Evolutionary conservation across 2,329 filamentous ascomycete species (phyloP).

Genomic region (Talaromyces sp.): DNA sequence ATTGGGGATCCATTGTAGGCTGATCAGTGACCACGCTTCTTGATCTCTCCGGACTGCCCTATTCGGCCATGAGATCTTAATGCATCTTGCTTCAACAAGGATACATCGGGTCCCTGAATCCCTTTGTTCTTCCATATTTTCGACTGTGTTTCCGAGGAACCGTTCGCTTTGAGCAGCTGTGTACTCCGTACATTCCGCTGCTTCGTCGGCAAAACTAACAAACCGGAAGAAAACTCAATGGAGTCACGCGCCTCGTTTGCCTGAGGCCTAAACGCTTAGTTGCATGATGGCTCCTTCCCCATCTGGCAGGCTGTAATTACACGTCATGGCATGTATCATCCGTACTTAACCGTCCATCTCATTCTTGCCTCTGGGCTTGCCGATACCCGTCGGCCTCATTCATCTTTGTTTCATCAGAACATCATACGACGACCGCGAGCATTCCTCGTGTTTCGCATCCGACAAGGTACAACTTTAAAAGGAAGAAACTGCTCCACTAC

Average conservation of each 20-base stretch:
- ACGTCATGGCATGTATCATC: background rate
- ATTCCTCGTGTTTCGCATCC: background rate
- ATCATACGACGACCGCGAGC: background rate
- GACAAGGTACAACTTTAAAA: background rate
- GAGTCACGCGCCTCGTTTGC: constrained; percentile 9
- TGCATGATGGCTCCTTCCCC: constrained; percentile 1
- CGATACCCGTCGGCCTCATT: background rate
- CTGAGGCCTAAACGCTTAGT: constrained; percentile 13
- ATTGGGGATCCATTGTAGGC: background rate
- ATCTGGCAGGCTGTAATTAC: background rate
- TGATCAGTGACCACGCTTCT: background rate
- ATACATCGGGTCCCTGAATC: background rate
- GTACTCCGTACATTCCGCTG: background rate
- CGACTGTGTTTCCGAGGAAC: background rate
- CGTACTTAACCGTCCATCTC: background rate
- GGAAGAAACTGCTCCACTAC: background rate
- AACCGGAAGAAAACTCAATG: background rate
- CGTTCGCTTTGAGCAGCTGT: background rate
- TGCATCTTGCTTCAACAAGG: background rate
- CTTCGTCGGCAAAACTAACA: background rate
- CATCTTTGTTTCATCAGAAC: background rate
- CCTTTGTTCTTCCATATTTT: background rate
- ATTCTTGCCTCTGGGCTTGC: background rate
- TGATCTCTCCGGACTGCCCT: constrained; percentile 10
- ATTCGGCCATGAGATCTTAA: background rate